Base-by-base conservation (phyloP, 495 filamentous ascomycete species). In the Aspergillus sparsus region DNA sequence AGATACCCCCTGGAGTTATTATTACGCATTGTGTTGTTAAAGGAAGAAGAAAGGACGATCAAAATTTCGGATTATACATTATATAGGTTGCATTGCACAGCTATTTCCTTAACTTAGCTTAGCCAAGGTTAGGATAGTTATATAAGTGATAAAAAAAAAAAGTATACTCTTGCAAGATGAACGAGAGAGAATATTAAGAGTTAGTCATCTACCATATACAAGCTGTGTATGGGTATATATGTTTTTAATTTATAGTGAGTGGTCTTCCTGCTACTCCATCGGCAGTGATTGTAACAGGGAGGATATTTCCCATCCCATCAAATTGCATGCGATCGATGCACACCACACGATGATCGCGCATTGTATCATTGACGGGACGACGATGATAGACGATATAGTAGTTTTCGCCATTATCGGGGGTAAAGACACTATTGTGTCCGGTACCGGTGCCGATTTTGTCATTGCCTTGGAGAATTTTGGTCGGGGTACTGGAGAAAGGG, bases 331-430 rank as follows among this genome's bases (percentile, higher is more conserved):
- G 73, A 61, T 82, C 79, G 16, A 80, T 74, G 13, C 75, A 76
- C 2, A 73, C 60, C n/a, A 77, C 72, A 6, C 78, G 76, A 59
- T 82, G 71, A 52, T 80, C 74, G 27, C 67, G 70, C 34, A 70
- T 73, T 2, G 70, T 72, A 36, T 78, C 77, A 57, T 71, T 74
- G 0, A 75, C 63, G 11, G 68, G 70, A 7, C 74, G 75, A 1
- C 78, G 78, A 57, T 82, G 78, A 55, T 81, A 82, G 15, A 80
- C 71, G 13, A 82, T 78, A 54, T 80, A 82, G 65, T 74, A 81
- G 18, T 77, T 74, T 16, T 79, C 71, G 5, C 76, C 75, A 39
- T 27, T 27, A 27, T 71, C 61, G 11, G 75, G 74, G 3, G 79
- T 64, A 41, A 82, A 70, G 0, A 79, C 72, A 8, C 71, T 74